These are phyloP conservation scores for Pythium chondricola DNA, from an alignment of 352 stramenopile genomes.

Conservation along the genomic window DNA sequence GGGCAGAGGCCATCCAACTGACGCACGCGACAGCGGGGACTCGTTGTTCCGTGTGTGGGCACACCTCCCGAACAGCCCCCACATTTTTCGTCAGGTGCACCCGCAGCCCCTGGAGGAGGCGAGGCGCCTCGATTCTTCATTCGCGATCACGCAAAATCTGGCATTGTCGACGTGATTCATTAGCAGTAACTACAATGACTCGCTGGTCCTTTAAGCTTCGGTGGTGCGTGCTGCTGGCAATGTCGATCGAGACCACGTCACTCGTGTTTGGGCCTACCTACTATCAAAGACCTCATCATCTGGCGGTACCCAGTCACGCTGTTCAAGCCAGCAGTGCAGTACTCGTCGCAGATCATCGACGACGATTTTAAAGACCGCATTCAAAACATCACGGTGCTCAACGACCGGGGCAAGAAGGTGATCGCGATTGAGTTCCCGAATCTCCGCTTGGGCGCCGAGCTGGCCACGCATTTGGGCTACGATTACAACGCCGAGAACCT, in stretches of 20 bases:
- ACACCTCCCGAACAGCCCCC: no score
- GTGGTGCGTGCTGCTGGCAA: neutral
- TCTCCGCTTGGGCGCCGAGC: neutral
- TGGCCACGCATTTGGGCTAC: neutral
- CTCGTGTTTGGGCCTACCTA: neutral
- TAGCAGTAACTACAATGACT: no score
- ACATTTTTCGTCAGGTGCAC: no score
- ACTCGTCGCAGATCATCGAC: neutral
- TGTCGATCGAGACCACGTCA: neutral
- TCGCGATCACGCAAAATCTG: no score
- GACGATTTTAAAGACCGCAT: neutral
- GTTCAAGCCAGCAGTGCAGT: neutral
- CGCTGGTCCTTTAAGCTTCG: neutral
- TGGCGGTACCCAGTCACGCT: neutral
- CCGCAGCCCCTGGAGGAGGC: no score
- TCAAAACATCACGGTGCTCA: neutral
- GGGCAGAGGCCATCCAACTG: no score
- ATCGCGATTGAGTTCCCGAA: neutral
- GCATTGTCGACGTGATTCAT: no score
- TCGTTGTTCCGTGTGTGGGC: no score
- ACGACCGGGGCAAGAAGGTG: neutral
- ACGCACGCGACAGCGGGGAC: no score
- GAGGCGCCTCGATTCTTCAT: no score
- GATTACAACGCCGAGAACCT: neutral
- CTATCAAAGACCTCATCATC: neutral